phyloP scores from a whole-genome alignment of 371 early-diverging fungal genomes.

The Lichtheimia corymbifera region DNA sequence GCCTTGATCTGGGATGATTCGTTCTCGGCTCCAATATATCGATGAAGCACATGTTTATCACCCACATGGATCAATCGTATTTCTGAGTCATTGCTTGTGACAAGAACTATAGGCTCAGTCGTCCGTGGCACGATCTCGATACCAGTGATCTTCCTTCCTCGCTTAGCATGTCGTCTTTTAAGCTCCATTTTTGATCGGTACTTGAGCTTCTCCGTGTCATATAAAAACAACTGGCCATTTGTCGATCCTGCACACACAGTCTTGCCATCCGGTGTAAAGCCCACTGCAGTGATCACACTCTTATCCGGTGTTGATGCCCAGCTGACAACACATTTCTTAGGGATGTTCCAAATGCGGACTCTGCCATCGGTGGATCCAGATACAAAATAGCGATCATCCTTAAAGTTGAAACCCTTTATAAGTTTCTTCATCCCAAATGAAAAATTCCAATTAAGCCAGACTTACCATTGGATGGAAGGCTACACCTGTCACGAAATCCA shows the following conservation, averaged over 20 bases:
- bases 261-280: constrained; percentile 72
- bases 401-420: background rate
- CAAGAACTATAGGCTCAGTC: constrained; percentile 59
- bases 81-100: constrained; percentile 83
- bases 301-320: constrained; percentile 74
- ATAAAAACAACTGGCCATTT: constrained; percentile 78
- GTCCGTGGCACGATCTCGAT: constrained; percentile 62
- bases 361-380: constrained; percentile 83
- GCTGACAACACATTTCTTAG: constrained; percentile 70
- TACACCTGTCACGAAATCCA: constrained; percentile 78
- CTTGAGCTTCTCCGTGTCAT: constrained; percentile 74
- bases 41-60: constrained; percentile 71
- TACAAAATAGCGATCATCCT: constrained; percentile 80
- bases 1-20: constrained; percentile 70
- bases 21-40: constrained; percentile 80
- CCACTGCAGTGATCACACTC: constrained; percentile 76
- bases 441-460: background rate
- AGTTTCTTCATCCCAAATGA: background rate
- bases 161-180: constrained; percentile 51
- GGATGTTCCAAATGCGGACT: constrained; percentile 82
- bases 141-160: constrained; percentile 75
- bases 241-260: constrained; percentile 78
- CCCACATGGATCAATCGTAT: constrained; percentile 75
- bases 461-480: constrained; percentile 77
- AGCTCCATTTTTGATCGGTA: constrained; percentile 80